phyloP scores from a whole-genome alignment of 805 yeast species.

The Ogataea henricii region DNA sequence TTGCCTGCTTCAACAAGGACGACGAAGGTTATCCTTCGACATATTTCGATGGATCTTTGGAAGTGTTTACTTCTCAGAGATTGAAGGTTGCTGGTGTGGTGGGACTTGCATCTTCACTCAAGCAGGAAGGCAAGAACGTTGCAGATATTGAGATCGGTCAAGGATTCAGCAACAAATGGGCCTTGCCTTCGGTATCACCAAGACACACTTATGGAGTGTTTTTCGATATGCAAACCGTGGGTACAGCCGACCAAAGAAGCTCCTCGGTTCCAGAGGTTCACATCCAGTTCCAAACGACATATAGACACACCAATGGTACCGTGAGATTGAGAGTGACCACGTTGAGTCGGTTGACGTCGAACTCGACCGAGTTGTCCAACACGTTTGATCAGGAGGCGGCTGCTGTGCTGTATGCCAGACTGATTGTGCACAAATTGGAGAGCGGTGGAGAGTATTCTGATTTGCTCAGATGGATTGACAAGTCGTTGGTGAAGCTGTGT shows the following conservation, averaged over 20 bases:
- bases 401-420: constrained; percentile 88
- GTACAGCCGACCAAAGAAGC: constrained; percentile 45
- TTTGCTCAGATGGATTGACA: constrained; percentile 91
- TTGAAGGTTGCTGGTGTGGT: constrained; percentile 89
- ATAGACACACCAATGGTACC: constrained; percentile 94
- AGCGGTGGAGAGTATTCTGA: constrained; percentile 77
- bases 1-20: constrained; percentile 85
- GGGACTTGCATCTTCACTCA: constrained; percentile 85
- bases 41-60: constrained; percentile 89
- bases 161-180: constrained; percentile 91
- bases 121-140: constrained; percentile 68
- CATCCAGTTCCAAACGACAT: constrained; percentile 82
- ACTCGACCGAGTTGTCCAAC: constrained; percentile 50
- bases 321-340: constrained; percentile 91
- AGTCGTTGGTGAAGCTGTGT: constrained; percentile 85
- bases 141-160: constrained; percentile 93
- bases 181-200: constrained; percentile 81
- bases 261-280: constrained; percentile 39
- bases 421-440: constrained; percentile 86
- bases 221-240: constrained; percentile 72
- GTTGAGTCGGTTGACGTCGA: constrained; percentile 55
- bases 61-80: constrained; percentile 84
- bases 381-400: constrained; percentile 99
- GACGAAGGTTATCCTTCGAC: constrained; percentile 81
- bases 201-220: constrained; percentile 85